A percentile compares a stretch with the other conserved stretches of the same genome.
phyloP scores from a whole-genome alignment of 768 basidiomycete genomes.

The Tephrocybe sp. region DNA sequence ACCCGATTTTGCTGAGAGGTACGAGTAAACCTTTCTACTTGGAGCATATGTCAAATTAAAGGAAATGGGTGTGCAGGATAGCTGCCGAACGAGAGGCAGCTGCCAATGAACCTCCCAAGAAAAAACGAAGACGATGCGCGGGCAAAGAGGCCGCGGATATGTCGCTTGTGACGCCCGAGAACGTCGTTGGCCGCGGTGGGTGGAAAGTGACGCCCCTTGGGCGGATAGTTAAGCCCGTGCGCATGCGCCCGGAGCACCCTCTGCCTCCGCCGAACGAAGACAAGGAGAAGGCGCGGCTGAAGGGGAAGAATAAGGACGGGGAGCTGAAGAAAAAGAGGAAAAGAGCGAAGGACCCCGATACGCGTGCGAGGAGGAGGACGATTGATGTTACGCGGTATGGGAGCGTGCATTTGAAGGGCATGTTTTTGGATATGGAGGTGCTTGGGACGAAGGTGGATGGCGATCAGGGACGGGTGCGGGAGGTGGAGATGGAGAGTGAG shows the following conservation, averaged over 20 bases:
- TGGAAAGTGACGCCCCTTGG: constrained; percentile 75
- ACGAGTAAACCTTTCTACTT: background rate
- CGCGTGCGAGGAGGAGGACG: constrained; percentile 57
- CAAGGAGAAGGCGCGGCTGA: constrained; percentile 13
- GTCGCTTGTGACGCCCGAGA: constrained; percentile 60
- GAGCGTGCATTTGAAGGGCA: constrained; percentile 67
- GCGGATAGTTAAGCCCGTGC: constrained; percentile 62
- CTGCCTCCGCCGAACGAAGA: constrained; percentile 38
- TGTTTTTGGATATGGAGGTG: constrained; percentile 54
- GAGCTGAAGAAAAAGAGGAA: constrained; percentile 42
- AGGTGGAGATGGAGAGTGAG: constrained; percentile 16
- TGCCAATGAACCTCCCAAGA: constrained; percentile 37
- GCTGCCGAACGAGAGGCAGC: constrained; percentile 32
- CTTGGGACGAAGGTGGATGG: constrained; percentile 19
- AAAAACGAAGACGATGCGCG: constrained; percentile 41
- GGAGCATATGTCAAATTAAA: constrained; percentile 4
- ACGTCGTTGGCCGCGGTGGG: constrained; percentile 48
- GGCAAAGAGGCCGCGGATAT: constrained; percentile 57
- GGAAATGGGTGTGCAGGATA: constrained; percentile 24
- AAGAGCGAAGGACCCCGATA: constrained; percentile 47
- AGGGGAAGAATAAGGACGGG: constrained; percentile 17
- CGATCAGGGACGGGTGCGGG: constrained; percentile 10
- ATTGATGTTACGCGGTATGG: constrained; percentile 78
- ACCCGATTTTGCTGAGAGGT: constrained; percentile 70
- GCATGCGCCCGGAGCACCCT: constrained; percentile 70